These are phyloP conservation scores for Mucor lusitanicus DNA, from an alignment of 371 early-diverging fungal genomes.

Conservation along the genomic window DNA sequence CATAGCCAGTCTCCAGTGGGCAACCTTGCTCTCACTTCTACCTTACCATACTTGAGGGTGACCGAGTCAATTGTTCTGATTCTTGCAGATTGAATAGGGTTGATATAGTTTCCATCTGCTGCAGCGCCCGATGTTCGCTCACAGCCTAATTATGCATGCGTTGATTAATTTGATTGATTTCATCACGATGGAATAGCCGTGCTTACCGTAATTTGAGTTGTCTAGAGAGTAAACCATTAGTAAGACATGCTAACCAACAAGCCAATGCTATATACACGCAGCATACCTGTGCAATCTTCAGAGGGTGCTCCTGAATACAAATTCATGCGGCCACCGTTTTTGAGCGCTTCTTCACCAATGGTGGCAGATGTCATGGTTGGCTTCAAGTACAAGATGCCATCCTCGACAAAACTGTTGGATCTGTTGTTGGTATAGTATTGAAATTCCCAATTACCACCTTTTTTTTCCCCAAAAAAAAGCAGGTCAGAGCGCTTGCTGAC, in stretches of 20 bases:
- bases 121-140: conserved; percentile 47
- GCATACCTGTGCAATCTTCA: conserved; percentile 39
- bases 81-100: conserved; percentile 69
- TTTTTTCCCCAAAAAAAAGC: background rate
- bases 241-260: background rate
- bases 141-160: conserved; percentile 53
- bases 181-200: background rate
- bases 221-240: conserved; percentile 12
- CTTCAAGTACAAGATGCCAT: conserved; percentile 66
- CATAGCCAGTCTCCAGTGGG: conserved; percentile 74
- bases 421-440: conserved; percentile 63
- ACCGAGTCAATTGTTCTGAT: conserved; percentile 54
- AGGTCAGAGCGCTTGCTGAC: background rate
- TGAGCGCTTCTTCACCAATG: conserved; percentile 37
- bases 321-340: conserved; percentile 37
- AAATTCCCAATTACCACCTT: conserved; percentile 59
- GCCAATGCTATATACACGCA: background rate
- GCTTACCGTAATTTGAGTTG: conserved; percentile 41
- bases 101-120: conserved; percentile 57
- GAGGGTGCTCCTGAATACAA: conserved; percentile 41
- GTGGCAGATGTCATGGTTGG: conserved; percentile 60
- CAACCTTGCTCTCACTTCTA: conserved; percentile 66
- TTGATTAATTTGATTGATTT: background rate
- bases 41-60: conserved; percentile 59
- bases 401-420: conserved; percentile 64